Evolutionary conservation across 495 filamentous ascomycete species (phyloP), one percentile per base, ranked within the genome.

Genomic region (Cercophora sp.): DNA sequence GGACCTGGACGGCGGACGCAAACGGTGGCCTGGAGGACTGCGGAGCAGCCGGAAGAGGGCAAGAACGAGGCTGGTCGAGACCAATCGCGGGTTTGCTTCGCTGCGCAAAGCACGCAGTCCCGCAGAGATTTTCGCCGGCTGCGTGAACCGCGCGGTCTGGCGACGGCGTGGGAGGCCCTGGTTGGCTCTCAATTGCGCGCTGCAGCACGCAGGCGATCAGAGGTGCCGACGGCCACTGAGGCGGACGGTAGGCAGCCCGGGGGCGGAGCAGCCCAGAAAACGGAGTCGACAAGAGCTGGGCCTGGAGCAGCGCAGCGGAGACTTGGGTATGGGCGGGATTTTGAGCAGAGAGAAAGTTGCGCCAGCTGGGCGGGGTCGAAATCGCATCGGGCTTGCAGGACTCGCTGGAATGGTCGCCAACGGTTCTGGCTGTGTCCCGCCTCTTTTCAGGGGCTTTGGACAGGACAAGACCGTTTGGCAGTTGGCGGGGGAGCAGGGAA

Each of bases 121-220:
- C 23, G 22, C 15, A 44, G 37, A 35, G 39, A 22, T 45, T 45
- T 44, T 19, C 27, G 24, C 20, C 15, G n/a, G 39, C 5, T 52
- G 50, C 31, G 36, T 22, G 49, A 35, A 40, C 27, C 25, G 50
- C 45, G 40, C 45, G 52, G 37, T 42, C 27, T 42, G 15, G 25
- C 39, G 27, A 16, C 29, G 34, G 48, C 52, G 61, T 59, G 55
- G 45, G 55, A 48, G 32, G 25, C 37, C 34, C 15, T 64, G 61
- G 61, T 64, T 64, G 61, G 61, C 48, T 56, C 52, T 8, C 37
- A 24, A 27, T 27, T 8, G 35, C 26, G 8, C 19, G 10, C 5
- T 56, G 46, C 43, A 27, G 35, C 40, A 57, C 44, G 50, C 50
- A 24, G 43, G 27, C 43, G 40, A 46, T 18, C 51, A 46, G 54